phyloP scores from a whole-genome alignment of 176 grass and related monocot genomes.

The Lolium perenne region DNA sequence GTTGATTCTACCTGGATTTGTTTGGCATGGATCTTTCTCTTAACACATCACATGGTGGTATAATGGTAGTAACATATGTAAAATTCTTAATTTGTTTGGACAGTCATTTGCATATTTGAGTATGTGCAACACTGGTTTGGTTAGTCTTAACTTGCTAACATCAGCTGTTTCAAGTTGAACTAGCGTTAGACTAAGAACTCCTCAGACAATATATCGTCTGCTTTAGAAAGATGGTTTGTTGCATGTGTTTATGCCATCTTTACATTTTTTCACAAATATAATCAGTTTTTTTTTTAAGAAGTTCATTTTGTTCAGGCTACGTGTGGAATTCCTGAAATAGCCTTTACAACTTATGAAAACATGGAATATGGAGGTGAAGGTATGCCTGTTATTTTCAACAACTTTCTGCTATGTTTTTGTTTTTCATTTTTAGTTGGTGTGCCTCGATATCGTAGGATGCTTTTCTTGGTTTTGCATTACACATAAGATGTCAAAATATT shows the following conservation, averaged over 20 bases:
- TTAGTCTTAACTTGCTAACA: slow-evolving; percentile 11
- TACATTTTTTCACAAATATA: slow-evolving; percentile 3
- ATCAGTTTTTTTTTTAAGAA: slow-evolving; percentile 2
- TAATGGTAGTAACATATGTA: slow-evolving; percentile 3
- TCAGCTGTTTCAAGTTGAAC: slow-evolving; percentile 39
- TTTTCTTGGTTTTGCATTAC: background rate
- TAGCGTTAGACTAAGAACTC: slow-evolving; percentile 15
- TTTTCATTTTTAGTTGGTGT: slow-evolving; percentile 35
- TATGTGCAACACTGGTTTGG: slow-evolving; percentile 23
- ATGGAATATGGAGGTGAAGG: slow-evolving; percentile 99
- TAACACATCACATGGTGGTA: background rate
- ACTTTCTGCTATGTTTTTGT: slow-evolving; percentile 36
- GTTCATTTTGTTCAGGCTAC: slow-evolving; percentile 71
- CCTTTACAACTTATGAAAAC: slow-evolving; percentile 95
- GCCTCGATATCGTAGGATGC: background rate
- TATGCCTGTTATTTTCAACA: slow-evolving; percentile 35
- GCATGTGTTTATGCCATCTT: slow-evolving; percentile 33
- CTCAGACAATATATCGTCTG: slow-evolving; percentile 23
- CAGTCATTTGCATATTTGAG: background rate
- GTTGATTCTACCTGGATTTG: slow-evolving; percentile 28
- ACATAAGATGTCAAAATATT: slow-evolving; percentile 30
- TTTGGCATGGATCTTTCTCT: background rate
- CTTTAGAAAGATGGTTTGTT: slow-evolving; percentile 28
- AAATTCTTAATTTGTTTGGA: slow-evolving; percentile 14
- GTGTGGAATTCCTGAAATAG: slow-evolving; percentile 93